phyloP scores from a whole-genome alignment of 2,329 filamentous ascomycete genomes.

The Alternaria hordeiaustralica region DNA sequence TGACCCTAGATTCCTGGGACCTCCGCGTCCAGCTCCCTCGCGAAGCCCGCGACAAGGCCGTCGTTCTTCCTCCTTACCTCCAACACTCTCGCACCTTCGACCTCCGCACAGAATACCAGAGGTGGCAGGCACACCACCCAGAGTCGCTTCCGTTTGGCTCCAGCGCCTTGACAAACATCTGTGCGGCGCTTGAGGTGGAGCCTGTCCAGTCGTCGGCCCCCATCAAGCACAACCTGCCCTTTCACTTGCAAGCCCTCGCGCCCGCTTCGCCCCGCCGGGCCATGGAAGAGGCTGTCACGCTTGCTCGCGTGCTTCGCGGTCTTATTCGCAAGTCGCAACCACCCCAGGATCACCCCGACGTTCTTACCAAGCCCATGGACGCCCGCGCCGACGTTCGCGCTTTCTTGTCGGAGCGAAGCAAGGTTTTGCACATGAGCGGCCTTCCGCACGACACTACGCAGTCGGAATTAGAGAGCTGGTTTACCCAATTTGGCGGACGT shows the following conservation, averaged over 20 bases:
- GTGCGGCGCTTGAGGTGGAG: conserved; percentile 96
- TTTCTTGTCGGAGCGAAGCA: conserved; percentile 94
- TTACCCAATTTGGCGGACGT: conserved; percentile 96
- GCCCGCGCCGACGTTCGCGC: conserved; percentile 94
- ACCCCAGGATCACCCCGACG: conserved; percentile 89
- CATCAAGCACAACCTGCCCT: conserved; percentile 98
- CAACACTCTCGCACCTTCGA: conserved; percentile 98
- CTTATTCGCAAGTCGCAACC: conserved; percentile 97
- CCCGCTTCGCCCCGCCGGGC: conserved; percentile 94
- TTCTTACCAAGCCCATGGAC: conserved; percentile 94
- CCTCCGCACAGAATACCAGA: conserved; percentile 94
- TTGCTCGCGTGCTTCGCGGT: conserved; percentile 89
- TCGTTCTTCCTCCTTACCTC: conserved; percentile 93
- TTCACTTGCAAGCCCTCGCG: conserved; percentile 94
- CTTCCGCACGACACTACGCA: conserved; percentile 98
- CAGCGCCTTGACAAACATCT: conserved; percentile 95
- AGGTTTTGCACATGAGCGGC: conserved; percentile 97
- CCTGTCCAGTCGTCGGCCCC: conserved; percentile 96
- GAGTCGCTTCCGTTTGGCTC: conserved; percentile 97
- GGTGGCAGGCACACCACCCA: conserved; percentile 98
- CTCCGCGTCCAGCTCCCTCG: conserved; percentile 95
- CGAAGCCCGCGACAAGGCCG: conserved; percentile 96
- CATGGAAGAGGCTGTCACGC: conserved; percentile 96
- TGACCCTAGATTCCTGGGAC: conserved; percentile 98
- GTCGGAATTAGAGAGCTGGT: conserved; percentile 99